Evolutionary conservation across 352 stramenopile genomes (phyloP).

Genomic region (Phytophthora tentaculata): DNA sequence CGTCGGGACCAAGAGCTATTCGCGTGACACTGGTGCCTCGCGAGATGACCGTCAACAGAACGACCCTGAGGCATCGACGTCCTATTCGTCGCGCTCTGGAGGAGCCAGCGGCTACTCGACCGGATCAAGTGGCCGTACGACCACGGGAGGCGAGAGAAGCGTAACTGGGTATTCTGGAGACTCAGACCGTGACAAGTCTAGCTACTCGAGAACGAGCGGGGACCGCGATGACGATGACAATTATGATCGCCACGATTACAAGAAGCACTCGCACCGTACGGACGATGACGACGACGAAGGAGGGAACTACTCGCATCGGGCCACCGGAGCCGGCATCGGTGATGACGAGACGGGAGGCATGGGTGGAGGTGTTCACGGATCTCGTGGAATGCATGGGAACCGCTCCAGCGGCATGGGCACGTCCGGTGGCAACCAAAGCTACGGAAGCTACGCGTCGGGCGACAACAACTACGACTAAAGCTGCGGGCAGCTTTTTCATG

Average conservation of each 20-base stretch:
- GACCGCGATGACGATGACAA: conserved; percentile 17
- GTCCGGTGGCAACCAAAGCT: conserved; percentile 15
- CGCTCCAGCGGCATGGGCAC: conserved; percentile 12
- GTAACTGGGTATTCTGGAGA: not conserved
- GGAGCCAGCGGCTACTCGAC: conserved; percentile 25
- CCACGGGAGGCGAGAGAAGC: conserved; percentile 26
- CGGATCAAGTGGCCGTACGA: conserved; percentile 16
- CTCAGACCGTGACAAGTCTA: not conserved
- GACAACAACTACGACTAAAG: conserved; percentile 27
- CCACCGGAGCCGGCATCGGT: not conserved
- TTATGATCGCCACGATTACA: not conserved
- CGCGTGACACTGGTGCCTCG: conserved; percentile 14
- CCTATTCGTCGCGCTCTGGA: conserved; percentile 21
- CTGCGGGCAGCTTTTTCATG: not conserved
- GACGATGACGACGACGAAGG: conserved; percentile 2
- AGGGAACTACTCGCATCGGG: conserved; percentile 15
- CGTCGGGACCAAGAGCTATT: conserved; percentile 30
- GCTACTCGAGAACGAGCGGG: conserved; percentile 8
- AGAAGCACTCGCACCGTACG: not conserved
- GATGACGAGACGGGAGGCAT: conserved; percentile 11
- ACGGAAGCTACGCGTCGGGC: conserved; percentile 11
- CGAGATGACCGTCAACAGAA: conserved; percentile 15
- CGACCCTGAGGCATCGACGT: conserved; percentile 16
- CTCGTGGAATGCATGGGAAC: conserved; percentile 6
- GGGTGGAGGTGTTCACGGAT: conserved; percentile 7